phyloP scores from a whole-genome alignment of 345 rosid species.

The Arabidopsis suecica region DNA sequence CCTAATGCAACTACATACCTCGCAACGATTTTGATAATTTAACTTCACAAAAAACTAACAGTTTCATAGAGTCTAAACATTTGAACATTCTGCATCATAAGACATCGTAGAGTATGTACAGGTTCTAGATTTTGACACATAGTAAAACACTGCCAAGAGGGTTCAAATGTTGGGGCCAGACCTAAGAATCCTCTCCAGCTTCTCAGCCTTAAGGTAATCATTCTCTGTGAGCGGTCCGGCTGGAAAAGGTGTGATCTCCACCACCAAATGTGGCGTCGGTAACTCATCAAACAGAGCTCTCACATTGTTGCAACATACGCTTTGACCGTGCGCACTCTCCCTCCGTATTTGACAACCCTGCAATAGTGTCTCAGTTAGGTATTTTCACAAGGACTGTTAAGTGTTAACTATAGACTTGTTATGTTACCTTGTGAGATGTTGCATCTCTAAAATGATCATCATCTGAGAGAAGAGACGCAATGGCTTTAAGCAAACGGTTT shows the following conservation, averaged over 20 bases:
- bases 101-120: constrained; percentile 54
- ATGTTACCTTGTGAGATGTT: constrained; percentile 83
- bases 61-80: constrained; percentile 17
- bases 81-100: not conserved
- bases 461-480: constrained; percentile 83
- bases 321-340: constrained; percentile 95
- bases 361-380: constrained; percentile 5
- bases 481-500: constrained; percentile 76
- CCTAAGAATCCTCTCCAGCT: constrained; percentile 82
- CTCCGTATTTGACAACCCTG: constrained; percentile 97
- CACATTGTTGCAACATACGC: constrained; percentile 96
- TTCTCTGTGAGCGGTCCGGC: constrained; percentile 78
- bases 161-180: constrained; percentile 71
- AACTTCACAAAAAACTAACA: constrained; percentile 5
- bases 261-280: constrained; percentile 83
- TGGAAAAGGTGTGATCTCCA: constrained; percentile 90
- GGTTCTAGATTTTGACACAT: constrained; percentile 29
- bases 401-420: not conserved
- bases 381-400: not conserved
- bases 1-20: not conserved
- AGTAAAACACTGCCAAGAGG: constrained; percentile 4
- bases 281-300: constrained; percentile 96
- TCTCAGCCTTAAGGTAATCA: constrained; percentile 93
- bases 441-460: constrained; percentile 92
- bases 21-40: not conserved